Conservation (phyloP, 1,284 basidiomycete species). For the Ustilago bromivora region DNA sequence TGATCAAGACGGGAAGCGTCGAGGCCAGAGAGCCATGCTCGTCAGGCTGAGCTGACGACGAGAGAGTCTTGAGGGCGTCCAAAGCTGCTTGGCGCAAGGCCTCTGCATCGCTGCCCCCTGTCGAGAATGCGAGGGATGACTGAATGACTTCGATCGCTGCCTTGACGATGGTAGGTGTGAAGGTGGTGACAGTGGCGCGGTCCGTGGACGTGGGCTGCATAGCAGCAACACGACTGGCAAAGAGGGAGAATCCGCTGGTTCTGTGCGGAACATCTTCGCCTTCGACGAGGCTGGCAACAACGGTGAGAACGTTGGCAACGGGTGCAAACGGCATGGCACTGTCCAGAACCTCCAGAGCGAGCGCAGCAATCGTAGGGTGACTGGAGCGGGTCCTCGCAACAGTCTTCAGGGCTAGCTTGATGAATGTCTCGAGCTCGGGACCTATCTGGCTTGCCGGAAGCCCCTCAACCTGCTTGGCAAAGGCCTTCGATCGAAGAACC, state of each 20-base stretch:
- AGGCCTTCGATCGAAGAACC: conserved; percentile 43
- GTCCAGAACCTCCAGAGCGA: conserved; percentile 47
- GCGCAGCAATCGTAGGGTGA: conserved; percentile 28
- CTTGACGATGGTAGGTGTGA: conserved; percentile 46
- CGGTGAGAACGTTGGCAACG: conserved; percentile 41
- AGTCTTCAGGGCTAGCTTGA: conserved; percentile 37
- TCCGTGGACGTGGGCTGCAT: conserved; percentile 35
- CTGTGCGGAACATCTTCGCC: conserved; percentile 29
- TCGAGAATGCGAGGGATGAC: conserved; percentile 19
- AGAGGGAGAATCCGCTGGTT: conserved; percentile 53
- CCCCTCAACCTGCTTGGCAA: conserved; percentile 35
- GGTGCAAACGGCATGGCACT: conserved; percentile 56
- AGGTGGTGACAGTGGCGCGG: conserved; percentile 32
- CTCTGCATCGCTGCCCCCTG: conserved; percentile 27
- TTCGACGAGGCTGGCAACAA: conserved; percentile 47
- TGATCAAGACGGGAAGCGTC: conserved; percentile 48
- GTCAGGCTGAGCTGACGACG: conserved; percentile 22
- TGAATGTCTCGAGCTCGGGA: conserved; percentile 37
- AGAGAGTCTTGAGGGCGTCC: conserved; percentile 49
- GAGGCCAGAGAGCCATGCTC: conserved; percentile 49
- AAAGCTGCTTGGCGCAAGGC: conserved; percentile 50
- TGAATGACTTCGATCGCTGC: conserved; percentile 40
- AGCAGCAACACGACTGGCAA: conserved; percentile 46
- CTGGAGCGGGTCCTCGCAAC: conserved; percentile 18
- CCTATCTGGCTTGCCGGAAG: conserved; percentile 27